Evolutionary conservation across 176 grass and related monocot species (phyloP).

Genomic region (Poa annua): DNA sequence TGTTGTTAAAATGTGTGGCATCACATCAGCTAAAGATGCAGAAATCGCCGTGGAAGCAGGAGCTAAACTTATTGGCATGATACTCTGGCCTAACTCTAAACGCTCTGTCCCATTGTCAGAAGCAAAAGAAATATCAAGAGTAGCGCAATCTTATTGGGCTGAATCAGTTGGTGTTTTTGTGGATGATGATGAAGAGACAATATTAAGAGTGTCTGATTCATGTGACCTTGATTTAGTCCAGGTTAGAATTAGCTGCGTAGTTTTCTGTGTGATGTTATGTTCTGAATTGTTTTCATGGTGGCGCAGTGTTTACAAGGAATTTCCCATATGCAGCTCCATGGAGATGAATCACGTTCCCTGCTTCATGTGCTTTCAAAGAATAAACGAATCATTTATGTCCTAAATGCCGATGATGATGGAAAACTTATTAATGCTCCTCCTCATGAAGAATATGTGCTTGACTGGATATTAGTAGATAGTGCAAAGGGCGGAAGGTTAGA

Average conservation of each 20-base stretch:
- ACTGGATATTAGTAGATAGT: conserved; percentile 88
- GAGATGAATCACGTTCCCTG: conserved; percentile 67
- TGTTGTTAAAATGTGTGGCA: conserved; percentile 89
- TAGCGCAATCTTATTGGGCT: conserved; percentile 60
- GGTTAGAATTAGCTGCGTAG: conserved; percentile 43
- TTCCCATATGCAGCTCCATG: conserved; percentile 75
- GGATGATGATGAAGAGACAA: conserved; percentile 81
- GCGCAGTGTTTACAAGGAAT: not conserved
- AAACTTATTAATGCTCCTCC: conserved; percentile 68
- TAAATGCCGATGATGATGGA: conserved; percentile 76
- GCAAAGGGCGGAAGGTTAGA: conserved; percentile 79
- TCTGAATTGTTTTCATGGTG: not conserved
- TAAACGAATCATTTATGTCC: conserved; percentile 75
- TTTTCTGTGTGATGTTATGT: not conserved
- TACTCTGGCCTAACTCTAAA: conserved; percentile 78
- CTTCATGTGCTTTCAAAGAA: conserved; percentile 56
- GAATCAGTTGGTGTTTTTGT: conserved; percentile 91
- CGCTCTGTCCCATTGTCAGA: conserved; percentile 63
- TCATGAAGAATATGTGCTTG: conserved; percentile 56
- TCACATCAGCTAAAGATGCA: conserved; percentile 81
- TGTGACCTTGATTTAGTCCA: conserved; percentile 71
- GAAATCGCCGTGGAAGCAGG: conserved; percentile 67
- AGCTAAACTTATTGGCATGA: conserved; percentile 88
- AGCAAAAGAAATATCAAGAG: conserved; percentile 81
- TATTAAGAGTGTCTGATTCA: conserved; percentile 64